A percentile compares a stretch with the other conserved stretches of the same genome.
These are phyloP conservation scores for Diplocarpon mali DNA, from an alignment of 2,329 filamentous ascomycete genomes.

Conservation along the genomic window DNA sequence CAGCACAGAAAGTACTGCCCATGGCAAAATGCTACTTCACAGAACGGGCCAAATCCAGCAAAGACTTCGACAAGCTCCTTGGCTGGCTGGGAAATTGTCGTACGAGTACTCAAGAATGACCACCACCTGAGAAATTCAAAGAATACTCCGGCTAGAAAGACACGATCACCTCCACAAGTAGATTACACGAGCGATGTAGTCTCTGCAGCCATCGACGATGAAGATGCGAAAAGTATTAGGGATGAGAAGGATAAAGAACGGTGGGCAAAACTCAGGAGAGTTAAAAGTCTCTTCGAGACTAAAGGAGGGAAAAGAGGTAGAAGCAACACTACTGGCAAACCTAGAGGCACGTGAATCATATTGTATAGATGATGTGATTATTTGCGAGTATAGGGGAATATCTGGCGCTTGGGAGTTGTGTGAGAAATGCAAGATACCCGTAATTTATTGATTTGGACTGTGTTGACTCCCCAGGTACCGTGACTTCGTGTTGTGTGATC, in stretches of 20 bases:
- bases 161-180: slow-evolving; percentile 12
- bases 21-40: slow-evolving; percentile 57
- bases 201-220: slow-evolving; percentile 13
- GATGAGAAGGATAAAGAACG: slow-evolving; percentile 59
- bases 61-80: slow-evolving; percentile 25
- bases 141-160: slow-evolving; percentile 9
- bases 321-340: slow-evolving; percentile 2
- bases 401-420: too few species aligned
- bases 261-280: slow-evolving; percentile 58
- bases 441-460: background rate
- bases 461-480: background rate
- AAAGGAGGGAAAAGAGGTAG: slow-evolving; percentile 42
- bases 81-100: slow-evolving; percentile 44
- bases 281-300: slow-evolving; percentile 60
- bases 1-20: slow-evolving; percentile 80
- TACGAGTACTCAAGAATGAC: slow-evolving; percentile 47
- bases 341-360: background rate
- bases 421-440: slow-evolving; percentile 4
- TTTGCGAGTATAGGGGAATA: too few species aligned
- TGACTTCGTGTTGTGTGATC: slow-evolving; percentile 6
- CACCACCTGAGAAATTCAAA: slow-evolving; percentile 26
- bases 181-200: background rate
- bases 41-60: slow-evolving; percentile 35
- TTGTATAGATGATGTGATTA: background rate
- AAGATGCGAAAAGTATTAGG: slow-evolving; percentile 31